Percentiles rank a stretch among this genome's conserved stretches.
These are phyloP conservation scores for Talaromyces piceae DNA, from an alignment of 2,329 filamentous ascomycete genomes.

Conservation along the genomic window DNA sequence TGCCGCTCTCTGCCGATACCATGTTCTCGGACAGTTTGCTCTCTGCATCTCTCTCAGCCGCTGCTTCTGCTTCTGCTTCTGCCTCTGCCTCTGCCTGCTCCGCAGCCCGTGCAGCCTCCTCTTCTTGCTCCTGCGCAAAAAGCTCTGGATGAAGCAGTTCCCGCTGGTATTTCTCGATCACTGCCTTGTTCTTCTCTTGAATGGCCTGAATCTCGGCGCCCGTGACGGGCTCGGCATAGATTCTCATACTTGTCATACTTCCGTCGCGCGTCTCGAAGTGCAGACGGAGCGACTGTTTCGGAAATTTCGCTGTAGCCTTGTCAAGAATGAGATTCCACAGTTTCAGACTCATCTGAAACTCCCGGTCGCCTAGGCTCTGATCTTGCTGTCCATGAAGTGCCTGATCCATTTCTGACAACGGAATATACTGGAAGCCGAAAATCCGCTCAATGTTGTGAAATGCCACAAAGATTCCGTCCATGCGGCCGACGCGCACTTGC, in stretches of 20 bases:
- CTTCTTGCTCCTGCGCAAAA: slow-evolving; percentile 8
- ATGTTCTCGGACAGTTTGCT: not conserved
- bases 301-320: slow-evolving; percentile 66
- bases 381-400: slow-evolving; percentile 73
- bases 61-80: not conserved
- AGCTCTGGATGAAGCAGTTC: slow-evolving; percentile 30
- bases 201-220: slow-evolving; percentile 64
- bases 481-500: slow-evolving; percentile 91
- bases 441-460: slow-evolving; percentile 93
- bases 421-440: slow-evolving; percentile 95
- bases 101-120: not conserved
- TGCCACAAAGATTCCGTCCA: slow-evolving; percentile 97
- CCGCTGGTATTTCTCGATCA: slow-evolving; percentile 62
- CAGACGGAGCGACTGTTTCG: slow-evolving; percentile 65
- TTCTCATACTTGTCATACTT: slow-evolving; percentile 64
- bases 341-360: slow-evolving; percentile 74
- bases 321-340: slow-evolving; percentile 75
- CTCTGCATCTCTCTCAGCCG: slow-evolving; percentile 2
- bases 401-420: slow-evolving; percentile 78
- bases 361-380: slow-evolving; percentile 63
- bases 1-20: slow-evolving; percentile 6
- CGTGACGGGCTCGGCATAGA: slow-evolving; percentile 80
- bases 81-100: not conserved
- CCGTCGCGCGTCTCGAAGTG: slow-evolving; percentile 70
- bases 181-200: slow-evolving; percentile 60